Base-by-base conservation (phyloP, 495 filamentous ascomycete genomes). In the Gamarada debralockiae region DNA sequence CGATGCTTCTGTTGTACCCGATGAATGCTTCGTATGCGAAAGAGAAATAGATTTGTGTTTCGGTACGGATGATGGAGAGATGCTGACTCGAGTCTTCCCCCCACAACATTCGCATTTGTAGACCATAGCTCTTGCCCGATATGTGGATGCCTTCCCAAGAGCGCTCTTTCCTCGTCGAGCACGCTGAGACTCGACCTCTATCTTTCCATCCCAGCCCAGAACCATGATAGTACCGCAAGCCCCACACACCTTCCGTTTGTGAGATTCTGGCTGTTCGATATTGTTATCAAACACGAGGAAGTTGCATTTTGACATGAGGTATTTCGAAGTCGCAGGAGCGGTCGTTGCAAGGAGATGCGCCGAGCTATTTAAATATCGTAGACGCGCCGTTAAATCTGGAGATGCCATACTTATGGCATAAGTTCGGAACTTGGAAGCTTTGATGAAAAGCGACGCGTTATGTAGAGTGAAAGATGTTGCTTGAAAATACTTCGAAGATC, bases 191-290 rank as follows among this genome's bases (percentile, higher is more conserved):
- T 71, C 64, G 8, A 73, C 52, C 23, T 70, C 55, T 13, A 79
- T 51, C 29, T 49, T 57, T 12, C 38, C 53, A 23, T 50, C 47
- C 72, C 42, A 68, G 0, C 77, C 77, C 5, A 61, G 48, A 27
- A 78, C 61, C 66, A 78, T 70, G 43, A 79, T 76, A 52, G 77
- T 70, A 24, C 77, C 77, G 56, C 77, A 81, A 40, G 70, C 70
- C 27, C 59, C 68, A 61, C 77, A 81, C 15, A 70, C 67, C 45
- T 71, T 71, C 44, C 75, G 70, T 43, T 65, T 65, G 20, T 77
- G 66, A 9, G 67, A 40, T 20, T 77, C 75, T 5, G 74, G 60
- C 46, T 50, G 67, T 13, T 65, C 56, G 6, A 77, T 18, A 18
- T 72, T 67, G 55, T 71, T 65, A 21, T 72, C 63, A 48, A 73